Evolutionary conservation across 768 basidiomycete species (phyloP).

Genomic region (Botryobasidium botryosum): DNA sequence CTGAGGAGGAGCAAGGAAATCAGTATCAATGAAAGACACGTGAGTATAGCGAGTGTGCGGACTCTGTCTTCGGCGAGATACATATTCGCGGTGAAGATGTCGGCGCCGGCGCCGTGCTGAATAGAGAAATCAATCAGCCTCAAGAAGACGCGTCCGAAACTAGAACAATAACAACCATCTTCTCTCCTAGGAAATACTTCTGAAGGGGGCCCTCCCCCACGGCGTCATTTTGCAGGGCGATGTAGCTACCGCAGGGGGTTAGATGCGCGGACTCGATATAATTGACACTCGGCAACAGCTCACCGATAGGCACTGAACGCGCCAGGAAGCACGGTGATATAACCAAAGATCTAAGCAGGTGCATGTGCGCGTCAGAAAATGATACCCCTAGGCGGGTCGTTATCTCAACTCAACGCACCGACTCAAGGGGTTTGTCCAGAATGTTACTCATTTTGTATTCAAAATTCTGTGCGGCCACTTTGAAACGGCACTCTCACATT

Average conservation of each 20-base stretch:
- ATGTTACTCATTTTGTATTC: constrained; percentile 84
- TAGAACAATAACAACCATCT: constrained; percentile 36
- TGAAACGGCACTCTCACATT: too few relatives aligned
- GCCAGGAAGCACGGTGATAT: constrained; percentile 68
- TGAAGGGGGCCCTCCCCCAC: constrained; percentile 76
- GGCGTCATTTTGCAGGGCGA: constrained; percentile 75
- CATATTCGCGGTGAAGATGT: constrained; percentile 94
- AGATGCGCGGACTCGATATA: background rate
- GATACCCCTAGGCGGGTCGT: background rate
- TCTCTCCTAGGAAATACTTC: constrained; percentile 96
- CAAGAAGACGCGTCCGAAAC: constrained; percentile 15
- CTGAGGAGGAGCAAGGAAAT: constrained; percentile 54
- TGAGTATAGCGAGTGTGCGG: constrained; percentile 26
- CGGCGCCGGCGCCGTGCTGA: constrained; percentile 69
- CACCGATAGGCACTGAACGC: constrained; percentile 14
- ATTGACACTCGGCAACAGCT: constrained; percentile 7
- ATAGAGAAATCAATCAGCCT: constrained; percentile 27
- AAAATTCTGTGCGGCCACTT: constrained; percentile 81
- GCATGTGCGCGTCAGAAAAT: too few relatives aligned
- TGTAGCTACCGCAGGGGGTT: constrained; percentile 73
- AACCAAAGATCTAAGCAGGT: constrained; percentile 64
- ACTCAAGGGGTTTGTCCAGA: constrained; percentile 64
- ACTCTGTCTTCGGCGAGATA: constrained; percentile 83
- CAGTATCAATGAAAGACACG: constrained; percentile 69
- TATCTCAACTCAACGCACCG: constrained; percentile 13